Base-by-base conservation (phyloP, 148 eudicot species). In the Pharnaceum exiguum region DNA sequence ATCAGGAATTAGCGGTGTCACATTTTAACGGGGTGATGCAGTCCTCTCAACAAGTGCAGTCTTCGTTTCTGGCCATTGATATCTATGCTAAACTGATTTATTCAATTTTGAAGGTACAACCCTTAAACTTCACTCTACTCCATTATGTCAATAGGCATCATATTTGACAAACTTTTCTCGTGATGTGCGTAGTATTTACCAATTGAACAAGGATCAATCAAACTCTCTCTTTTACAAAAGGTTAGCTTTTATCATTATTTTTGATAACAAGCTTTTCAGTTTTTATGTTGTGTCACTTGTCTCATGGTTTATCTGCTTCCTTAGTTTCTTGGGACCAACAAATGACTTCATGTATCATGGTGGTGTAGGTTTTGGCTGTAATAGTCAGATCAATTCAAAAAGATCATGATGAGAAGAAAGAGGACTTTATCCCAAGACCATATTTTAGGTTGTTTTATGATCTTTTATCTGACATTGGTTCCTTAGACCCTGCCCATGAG, bases 21-120 rank as follows among this genome's bases (percentile, higher is more conserved):
- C 96, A 93, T 74, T 93, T 85, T 53, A 67, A 80, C 44, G 95
- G 82, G 75, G 80, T 80, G 77, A 76, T 68, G 65, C 95, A 84
- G 65, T 65, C 85, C 39, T 56, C 81, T 54, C 93, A 77, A 65
- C 95, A 82, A 82, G 75, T 68, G 32, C 83, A 83, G 17, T 63
- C 83, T 9, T 82, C 99, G 22, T 93, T 85, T 74, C 91, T 93
- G 51, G 96, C 96, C 31, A 85, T 93, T 65, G 99, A 93, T 71
- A 82, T 83, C 16, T 93, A 80, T 80, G 85, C 99, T 17, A 85
- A 82, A 62, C 79, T 93, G 47, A 82, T 86, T 24, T 89, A 75
- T 65, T 76, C 96, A 25, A 77, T 93, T 55, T 75, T 88, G 60
- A 93, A 93, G 99, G 99, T 85, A 66, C 44, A 13, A 57, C 24